Evolutionary conservation across 495 filamentous ascomycete species (phyloP), one percentile per base, ranked within the genome.

Genomic region (Eremomyces bilateralis): DNA sequence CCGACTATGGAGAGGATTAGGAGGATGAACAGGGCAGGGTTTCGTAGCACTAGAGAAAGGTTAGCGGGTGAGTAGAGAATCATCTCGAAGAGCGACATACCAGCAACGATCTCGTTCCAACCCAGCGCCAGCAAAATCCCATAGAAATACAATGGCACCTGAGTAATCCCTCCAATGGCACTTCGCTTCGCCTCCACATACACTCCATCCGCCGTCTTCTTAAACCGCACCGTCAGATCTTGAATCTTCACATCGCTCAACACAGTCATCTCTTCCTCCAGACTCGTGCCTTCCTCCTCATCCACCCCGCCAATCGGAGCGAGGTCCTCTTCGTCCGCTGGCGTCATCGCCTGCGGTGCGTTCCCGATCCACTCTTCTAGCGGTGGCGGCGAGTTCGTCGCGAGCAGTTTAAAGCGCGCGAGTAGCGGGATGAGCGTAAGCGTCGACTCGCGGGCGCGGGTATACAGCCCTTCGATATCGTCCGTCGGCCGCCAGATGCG

Each of bases 101-200:
- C 79, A 48, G 81, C 77, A 42, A 84, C 50, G 39, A 95, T 80
- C 56, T 97, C 88, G 53, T 97, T 97, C 88, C 88, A 95, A 17
- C 88, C 88, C 27, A 97, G 60, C 20, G 80, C 80, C 38, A 97
- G 56, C 35, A 97, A 56, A 33, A 94, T 46, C 15, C 69, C 85
- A 43, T 91, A 97, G 51, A 95, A 93, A 53, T 91, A 95, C 36
- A 92, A 49, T 15, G 88, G 88, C 37, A 95, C 77, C 56, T 95
- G 83, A 2, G 81, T 80, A 43, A 97, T 77, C 38, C 85, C 83
- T 29, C 88, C 88, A 48, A 95, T 91, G 21, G 88, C 85, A 55
- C 82, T 80, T 30, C 88, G 68, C 64, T 94, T 95, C 21, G 88
- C 88, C 54, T 97, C 88, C 27, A 97, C 83, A 43, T 85, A 97